Base-by-base conservation (phyloP, 305 asterid species). In the Rubia occidens region DNA sequence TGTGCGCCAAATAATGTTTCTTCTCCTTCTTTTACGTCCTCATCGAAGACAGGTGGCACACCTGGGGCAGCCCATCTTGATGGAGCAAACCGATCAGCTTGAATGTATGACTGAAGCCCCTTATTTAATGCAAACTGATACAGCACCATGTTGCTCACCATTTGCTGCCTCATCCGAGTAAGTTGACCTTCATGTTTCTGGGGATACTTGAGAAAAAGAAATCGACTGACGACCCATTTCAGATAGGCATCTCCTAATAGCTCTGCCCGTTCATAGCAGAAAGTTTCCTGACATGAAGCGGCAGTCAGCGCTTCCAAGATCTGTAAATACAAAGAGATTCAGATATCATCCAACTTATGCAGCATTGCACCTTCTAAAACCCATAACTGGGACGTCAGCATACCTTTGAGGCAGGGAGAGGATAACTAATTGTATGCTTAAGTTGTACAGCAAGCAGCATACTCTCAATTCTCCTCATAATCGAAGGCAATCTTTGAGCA, bases 51-150 rank as follows among this genome's bases (percentile, higher is more conserved):
- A 58, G 99, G 99, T 69, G 82, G 90, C 67, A 95, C 99, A 40
- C 98, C 98, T 29, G 99, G 99, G 47, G 98, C 95, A 64, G 98
- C 95, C 99, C 99, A 95, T 83, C 99, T 86, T 70, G 96, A 88
- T 65, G 97, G 97, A 81, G 99, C 88, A 81, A 95, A 95, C 77
- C 99, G 86, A 79, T 95, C 99, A 70, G 99, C 98, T 84, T 95
- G 99, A 75, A 95, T 91, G 80, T 86, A 95, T 7, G 96, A 85
- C 76, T 91, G 99, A 74, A 95, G 95, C 72, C 92, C 98, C 87
- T 81, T 91, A 71, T 69, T 78, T 78, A 91, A 72, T 44, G 99
- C 96, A 77, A 78, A 87, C 71, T 88, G 94, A 79, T 91, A 91
- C 9, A 91, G 82, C 51, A 88, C 95, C 81, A 87, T 82, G 83